Base-by-base conservation (phyloP, 1,284 basidiomycete genomes). In the Gomphus bonarii region DNA sequence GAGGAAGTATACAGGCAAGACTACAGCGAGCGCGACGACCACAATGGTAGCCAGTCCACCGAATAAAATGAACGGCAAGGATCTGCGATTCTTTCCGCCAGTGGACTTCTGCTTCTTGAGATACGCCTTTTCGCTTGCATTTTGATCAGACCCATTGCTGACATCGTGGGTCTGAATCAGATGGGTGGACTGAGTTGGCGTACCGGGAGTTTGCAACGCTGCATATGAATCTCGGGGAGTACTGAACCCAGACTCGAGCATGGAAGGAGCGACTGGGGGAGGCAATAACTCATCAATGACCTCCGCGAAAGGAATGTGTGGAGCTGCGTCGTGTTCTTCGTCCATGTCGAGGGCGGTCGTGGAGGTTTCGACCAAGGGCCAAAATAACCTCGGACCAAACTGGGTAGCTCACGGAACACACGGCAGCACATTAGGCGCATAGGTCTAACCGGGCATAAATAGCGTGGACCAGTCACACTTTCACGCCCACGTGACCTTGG, bases 1-100 rank as follows among this genome's bases (percentile, higher is more conserved):
- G n/a, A 71, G 68, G 60, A 84, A 78, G 58, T 77, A 77, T 4
- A 84, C 73, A 2, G 79, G 78, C 3, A 84, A 65, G 40, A 80
- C 68, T 33, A 83, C 70, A 14, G 72, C 77, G 30, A 80, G 69
- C 47, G 76, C 70, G 22, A 82, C 63, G 49, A 76, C 65, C 38
- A 75, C 64, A 22, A 81, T 20, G n/a, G 35, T 22, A 8, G 46
- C 20, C n/a, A 60, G n/a, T 40, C 33, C 53, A 38, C 46, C 43
- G n/a, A 60, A 18, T 11, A 58, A 12, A 28, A 55, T 31, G 9
- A 53, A n/a, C 7, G 31, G 38, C 18, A 36, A 11, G 3, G 20
- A 40, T 25, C 50, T 55, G 46, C 46, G 46, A 25, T 25, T 46
- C 44, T 55, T 47, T 54, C 12, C 16, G 4, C 8, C 11, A 5